These are phyloP conservation scores for Durusdinium trenchii DNA, from an alignment of 73 alveolate genomes.

Conservation along the genomic window DNA sequence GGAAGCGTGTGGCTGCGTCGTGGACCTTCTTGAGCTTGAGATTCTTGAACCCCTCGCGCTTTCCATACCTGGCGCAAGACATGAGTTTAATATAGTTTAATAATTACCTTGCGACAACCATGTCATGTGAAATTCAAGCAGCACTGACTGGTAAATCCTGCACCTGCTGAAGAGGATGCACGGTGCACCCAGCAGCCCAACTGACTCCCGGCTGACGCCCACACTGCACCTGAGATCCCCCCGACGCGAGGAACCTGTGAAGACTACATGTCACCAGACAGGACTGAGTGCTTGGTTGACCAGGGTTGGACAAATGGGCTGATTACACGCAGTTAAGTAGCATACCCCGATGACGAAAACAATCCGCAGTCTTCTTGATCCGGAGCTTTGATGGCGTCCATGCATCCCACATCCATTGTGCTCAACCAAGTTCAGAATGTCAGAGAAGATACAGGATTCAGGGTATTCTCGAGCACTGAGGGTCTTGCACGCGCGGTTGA, in stretches of 20 bases:
- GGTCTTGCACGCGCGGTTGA: not conserved
- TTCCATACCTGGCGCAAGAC: not conserved
- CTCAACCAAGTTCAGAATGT: not conserved
- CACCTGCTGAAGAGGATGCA: constrained; percentile 4
- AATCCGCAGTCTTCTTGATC: not conserved
- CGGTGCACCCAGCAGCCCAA: not conserved
- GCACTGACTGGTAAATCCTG: not conserved
- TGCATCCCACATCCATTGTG: not conserved
- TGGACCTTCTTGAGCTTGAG: not conserved
- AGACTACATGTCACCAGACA: not conserved
- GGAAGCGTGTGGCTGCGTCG: not conserved
- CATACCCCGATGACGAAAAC: not conserved
- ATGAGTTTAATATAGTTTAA: not conserved
- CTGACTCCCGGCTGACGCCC: not conserved
- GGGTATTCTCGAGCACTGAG: not conserved
- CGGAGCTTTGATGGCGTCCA: not conserved
- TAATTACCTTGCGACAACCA: not conserved
- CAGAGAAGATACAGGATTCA: not conserved
- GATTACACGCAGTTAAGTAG: not conserved
- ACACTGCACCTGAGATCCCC: not conserved
- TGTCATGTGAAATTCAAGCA: not conserved
- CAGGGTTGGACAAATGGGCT: not conserved
- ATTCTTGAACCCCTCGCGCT: not conserved
- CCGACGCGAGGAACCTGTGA: not conserved
- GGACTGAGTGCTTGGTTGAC: not conserved